Base-by-base conservation (phyloP, 768 basidiomycete species). In the Leucocoprinus leucothites region DNA sequence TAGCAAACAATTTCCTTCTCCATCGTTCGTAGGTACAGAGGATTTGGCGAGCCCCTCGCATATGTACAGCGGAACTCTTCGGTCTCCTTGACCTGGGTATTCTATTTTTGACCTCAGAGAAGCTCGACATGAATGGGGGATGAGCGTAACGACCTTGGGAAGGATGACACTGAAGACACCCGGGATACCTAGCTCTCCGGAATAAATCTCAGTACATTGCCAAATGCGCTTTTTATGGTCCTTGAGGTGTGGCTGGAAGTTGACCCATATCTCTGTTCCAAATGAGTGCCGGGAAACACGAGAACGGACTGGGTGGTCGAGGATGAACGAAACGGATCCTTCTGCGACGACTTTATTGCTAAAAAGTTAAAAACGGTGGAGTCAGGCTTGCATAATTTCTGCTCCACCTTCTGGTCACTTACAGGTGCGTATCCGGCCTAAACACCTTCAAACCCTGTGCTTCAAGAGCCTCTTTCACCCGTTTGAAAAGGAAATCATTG, bases 351-450 rank as follows among this genome's bases (percentile, higher is more conserved):
- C 82, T 49, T 72, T 64, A 73, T 80, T 68, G 0, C 68, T 69
- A 9, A 38, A 38, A 38, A 13, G 6, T 14, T 18, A 35, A 35
- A 18, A 47, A 41, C 8, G 41, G 48, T 9, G 21, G 18, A 19
- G 51, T 26, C 41, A 34, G 14, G 8, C 19, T 24, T 43, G 4
- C 47, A 11, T 19, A 26, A 18, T 24, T n/a, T 11, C 16, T 22
- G 40, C 22, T 9, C 19, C 51, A 35, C 19, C 21, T 21, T 41
- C 13, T 28, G 4, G 28, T 9, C 18, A 69, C 80, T 45, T 58
- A 84, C 82, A 82, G 71, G 56, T 81, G 77, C 34, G 73, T 77
- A 53, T 83, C 80, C 0, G 82, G 82, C 5, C 80, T 71, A 45
- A 74, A 71, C 9, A 84, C 64, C 35, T 64, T 69, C 42, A 81